phyloP scores from a whole-genome alignment of 2,329 filamentous ascomycete species.

The Sphaerulina vaccinii region DNA sequence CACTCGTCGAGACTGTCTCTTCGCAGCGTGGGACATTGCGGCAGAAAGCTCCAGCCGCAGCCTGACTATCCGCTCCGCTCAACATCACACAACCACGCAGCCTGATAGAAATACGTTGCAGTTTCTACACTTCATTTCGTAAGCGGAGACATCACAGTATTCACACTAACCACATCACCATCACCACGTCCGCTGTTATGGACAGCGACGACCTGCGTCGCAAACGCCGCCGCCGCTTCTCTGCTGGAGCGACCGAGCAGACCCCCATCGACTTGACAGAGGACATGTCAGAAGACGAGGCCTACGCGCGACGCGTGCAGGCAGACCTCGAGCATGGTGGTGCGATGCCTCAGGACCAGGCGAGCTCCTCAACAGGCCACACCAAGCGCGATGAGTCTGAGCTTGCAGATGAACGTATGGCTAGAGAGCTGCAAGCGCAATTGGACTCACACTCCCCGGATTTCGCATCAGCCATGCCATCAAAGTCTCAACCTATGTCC shows the following conservation, averaged over 20 bases:
- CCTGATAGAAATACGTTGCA: too few species aligned
- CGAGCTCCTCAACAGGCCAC: background rate
- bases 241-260: background rate
- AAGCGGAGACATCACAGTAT: background rate
- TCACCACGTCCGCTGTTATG: background rate
- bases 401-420: constrained; percentile 7
- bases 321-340: background rate
- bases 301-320: constrained; percentile 4
- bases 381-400: background rate
- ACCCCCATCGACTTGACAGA: constrained; percentile 6
- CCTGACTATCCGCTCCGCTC: too few species aligned
- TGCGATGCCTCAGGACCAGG: background rate
- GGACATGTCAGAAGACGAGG: constrained; percentile 12
- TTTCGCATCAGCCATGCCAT: background rate
- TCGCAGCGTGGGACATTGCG: too few species aligned
- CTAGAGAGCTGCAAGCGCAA: background rate
- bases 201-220: constrained; percentile 11
- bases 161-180: background rate
- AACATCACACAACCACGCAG: background rate
- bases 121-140: background rate
- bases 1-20: background rate
- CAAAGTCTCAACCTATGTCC: background rate
- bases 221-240: constrained; percentile 14
- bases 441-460: too few species aligned
- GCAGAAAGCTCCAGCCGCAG: too few species aligned